Percentiles rank a stretch among this genome's conserved stretches.
Conservation (phyloP, 116 monocot genomes). For the Zostera marina region DNA sequence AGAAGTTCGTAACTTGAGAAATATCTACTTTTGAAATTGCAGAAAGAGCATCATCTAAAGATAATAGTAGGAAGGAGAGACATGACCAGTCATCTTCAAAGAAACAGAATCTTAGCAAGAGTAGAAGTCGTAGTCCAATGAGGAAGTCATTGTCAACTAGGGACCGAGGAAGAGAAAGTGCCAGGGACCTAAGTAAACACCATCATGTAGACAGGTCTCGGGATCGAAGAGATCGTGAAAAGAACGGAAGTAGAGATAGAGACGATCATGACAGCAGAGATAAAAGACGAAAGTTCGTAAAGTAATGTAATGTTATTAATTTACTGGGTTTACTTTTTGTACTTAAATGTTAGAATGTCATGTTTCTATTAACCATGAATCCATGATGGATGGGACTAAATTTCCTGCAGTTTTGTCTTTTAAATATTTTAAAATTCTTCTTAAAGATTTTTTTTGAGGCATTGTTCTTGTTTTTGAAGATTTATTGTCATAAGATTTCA, state of each 20-base stretch:
- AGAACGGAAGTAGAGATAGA: conserved; percentile 47
- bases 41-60: conserved; percentile 19
- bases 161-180: conserved; percentile 22
- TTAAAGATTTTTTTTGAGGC: too few relatives aligned
- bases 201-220: conserved; percentile 5
- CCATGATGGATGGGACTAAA: too few relatives aligned
- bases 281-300: conserved; percentile 22
- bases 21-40: conserved; percentile 7
- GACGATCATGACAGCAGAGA: conserved; percentile 42
- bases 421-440: too few relatives aligned
- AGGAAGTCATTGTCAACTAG: conserved; percentile 25
- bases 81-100: conserved; percentile 27
- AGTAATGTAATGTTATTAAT: too few relatives aligned
- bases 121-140: conserved; percentile 61
- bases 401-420: too few relatives aligned
- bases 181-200: neutral
- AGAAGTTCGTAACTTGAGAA: neutral
- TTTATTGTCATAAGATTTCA: too few relatives aligned
- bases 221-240: conserved; percentile 39
- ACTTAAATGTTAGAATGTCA: too few relatives aligned
- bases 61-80: conserved; percentile 28
- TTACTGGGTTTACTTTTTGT: too few relatives aligned
- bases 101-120: conserved; percentile 43
- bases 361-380: too few relatives aligned
- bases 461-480: too few relatives aligned